Base-by-base conservation (phyloP, 2,329 filamentous ascomycete genomes). In the Myriosclerotinia duriaeana region DNA sequence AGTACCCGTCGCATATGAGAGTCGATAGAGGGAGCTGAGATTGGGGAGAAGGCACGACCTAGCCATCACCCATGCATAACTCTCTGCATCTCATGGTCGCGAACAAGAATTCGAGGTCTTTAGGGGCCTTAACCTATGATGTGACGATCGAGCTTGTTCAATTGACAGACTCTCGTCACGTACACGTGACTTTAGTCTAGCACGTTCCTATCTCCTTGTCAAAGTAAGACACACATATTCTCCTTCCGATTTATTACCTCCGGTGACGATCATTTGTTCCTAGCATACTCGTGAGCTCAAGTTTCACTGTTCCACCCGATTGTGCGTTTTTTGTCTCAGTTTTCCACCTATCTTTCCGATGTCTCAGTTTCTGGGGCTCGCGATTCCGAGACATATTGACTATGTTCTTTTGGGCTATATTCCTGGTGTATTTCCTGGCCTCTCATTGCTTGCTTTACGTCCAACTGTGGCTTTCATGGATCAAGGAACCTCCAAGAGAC, bases 211-310 rank as follows among this genome's bases (percentile, higher is more conserved):
- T 40, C 6, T 50, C 44, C 44, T 58, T 53, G 48, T 65, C 46
- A 53, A 60, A 40, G 64, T 36, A 46, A 61, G 64, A 65, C 64
- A 61, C 36, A 46, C 26, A 65, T 61, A 65, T 61, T 65, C 46
- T 61, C 64, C 64, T 65, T 65, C 64, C 54, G 64, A 61, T 65
- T 34, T 61, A 50, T 50, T 60, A 40, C 55, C 48, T 65, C 55
- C 64, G 64, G 26, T 44, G 46, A 36, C 36, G 36, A 44, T 53
- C 48, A 50, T 26, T 38, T 59, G 46, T 36, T 52, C 34, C 58
- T 65, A 40, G 48, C 53, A 65, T 59, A 38, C 63, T 65, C 63
- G 54, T 59, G 63, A 52, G 55, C 40, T 50, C 42, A 40, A 58
- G 63, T 52, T 59, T 26, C 61, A 64, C 61, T 44, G 53, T 65